Conservation (phyloP, 1,284 basidiomycete species). For the Veloporphyrellus conicus region DNA sequence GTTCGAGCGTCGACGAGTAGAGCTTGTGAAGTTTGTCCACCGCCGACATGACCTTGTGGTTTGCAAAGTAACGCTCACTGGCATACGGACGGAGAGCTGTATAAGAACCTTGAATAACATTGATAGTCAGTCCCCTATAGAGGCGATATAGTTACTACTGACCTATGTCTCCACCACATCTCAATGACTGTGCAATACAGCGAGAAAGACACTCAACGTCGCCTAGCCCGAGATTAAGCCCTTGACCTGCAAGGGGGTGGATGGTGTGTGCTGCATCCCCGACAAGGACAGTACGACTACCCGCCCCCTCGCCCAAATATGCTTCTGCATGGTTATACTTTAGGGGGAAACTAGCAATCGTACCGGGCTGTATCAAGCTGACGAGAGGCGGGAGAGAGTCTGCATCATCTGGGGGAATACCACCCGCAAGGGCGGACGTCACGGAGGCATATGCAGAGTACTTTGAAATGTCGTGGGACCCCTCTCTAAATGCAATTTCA, state of each 20-base stretch:
- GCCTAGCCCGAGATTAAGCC: slow-evolving; percentile 87
- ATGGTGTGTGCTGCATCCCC: slow-evolving; percentile 96
- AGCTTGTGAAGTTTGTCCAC: slow-evolving; percentile 88
- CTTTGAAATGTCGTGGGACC: slow-evolving; percentile 57
- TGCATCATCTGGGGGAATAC: slow-evolving; percentile 61
- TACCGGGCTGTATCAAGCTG: slow-evolving; percentile 66
- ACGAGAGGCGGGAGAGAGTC: slow-evolving; percentile 75
- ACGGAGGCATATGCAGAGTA: slow-evolving; percentile 61
- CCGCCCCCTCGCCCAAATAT: slow-evolving; percentile 72
- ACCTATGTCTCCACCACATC: slow-evolving; percentile 78
- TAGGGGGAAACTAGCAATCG: slow-evolving; percentile 88
- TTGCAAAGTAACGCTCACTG: slow-evolving; percentile 76
- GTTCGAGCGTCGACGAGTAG: slow-evolving; percentile 62
- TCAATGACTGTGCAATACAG: slow-evolving; percentile 56
- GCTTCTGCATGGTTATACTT: slow-evolving; percentile 82
- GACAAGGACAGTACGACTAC: slow-evolving; percentile 78
- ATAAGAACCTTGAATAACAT: slow-evolving; percentile 55
- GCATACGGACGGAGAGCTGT: slow-evolving; percentile 75
- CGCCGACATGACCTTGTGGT: slow-evolving; percentile 79
- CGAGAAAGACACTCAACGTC: slow-evolving; percentile 73
- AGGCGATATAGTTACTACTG: slow-evolving; percentile 20
- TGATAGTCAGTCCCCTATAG: neutral
- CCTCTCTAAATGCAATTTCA: slow-evolving; percentile 68
- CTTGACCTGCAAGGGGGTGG: slow-evolving; percentile 97
- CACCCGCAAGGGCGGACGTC: slow-evolving; percentile 33